Evolutionary conservation across 2,329 filamentous ascomycete species (phyloP), one percentile per base, ranked within the genome.

Genomic region (Pseudopyricularia javanii): DNA sequence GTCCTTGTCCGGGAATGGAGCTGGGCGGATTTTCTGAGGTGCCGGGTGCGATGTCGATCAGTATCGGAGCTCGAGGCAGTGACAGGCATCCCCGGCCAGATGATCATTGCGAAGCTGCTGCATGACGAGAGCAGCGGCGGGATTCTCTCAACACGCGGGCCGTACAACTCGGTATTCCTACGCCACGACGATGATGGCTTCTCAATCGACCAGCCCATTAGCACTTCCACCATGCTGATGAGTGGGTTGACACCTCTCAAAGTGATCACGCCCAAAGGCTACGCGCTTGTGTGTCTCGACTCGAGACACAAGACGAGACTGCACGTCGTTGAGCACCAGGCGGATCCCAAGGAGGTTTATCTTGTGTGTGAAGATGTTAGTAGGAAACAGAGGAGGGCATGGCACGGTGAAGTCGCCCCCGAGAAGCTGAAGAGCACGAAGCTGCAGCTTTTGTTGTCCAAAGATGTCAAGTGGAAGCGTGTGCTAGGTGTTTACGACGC

Each of bases 21-120:
- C 0, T 66, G 64, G 64, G 56, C 57, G 17, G 62, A 64, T 53
- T 66, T 66, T 43, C 52, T 66, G 11, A 60, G 52, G 7, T 26
- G 57, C 0, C 54, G 54, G 2, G 63, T 66, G 3, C 50, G 50
- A 4, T 66, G 63, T 54, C 53, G 57, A 17, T 58, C 55, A 7
- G 59, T 64, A 2, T 60, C 56, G 3, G 62, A 64, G 51, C 52
- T 64, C 5, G 37, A 47, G 11, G 53, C 55, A 12, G 54, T 59
- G 5, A 63, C 60, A 2, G 55, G 59, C 7, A 37, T 63, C 15
- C 30, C 58, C 22, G 55, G 54, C 20, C 62, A 63, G 54, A 22
- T 62, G 5, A 57, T 64, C 50, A 43, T 64, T 12, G 59, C 57
- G 17, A 58, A 60, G 20, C 56, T 65, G 1, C 57, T 65, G 14